phyloP scores from a whole-genome alignment of 2,329 filamentous ascomycete genomes.

The Elsinoe necatrix region DNA sequence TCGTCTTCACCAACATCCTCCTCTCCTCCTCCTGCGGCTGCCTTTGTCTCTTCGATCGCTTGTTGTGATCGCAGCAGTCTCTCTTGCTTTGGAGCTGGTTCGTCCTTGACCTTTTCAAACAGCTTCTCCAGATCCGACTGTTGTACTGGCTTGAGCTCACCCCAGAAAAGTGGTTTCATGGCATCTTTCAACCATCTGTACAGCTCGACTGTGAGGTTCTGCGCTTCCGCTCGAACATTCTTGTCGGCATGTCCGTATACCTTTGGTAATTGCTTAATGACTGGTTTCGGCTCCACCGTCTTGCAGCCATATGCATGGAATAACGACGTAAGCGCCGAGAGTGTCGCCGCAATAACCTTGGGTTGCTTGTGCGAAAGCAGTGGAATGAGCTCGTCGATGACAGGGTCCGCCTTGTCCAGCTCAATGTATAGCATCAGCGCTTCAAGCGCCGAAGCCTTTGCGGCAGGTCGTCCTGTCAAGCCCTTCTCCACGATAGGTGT shows the following conservation, averaged over 20 bases:
- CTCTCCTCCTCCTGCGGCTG: slow-evolving; percentile 47
- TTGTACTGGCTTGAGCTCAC: slow-evolving; percentile 87
- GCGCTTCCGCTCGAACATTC: slow-evolving; percentile 90
- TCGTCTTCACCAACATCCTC: slow-evolving; percentile 39
- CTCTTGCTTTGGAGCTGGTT: slow-evolving; percentile 81
- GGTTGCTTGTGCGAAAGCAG: slow-evolving; percentile 80
- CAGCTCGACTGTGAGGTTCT: slow-evolving; percentile 82
- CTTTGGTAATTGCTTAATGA: slow-evolving; percentile 80
- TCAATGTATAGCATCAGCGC: slow-evolving; percentile 83
- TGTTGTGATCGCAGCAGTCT: slow-evolving; percentile 82
- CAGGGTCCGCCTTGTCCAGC: slow-evolving; percentile 71
- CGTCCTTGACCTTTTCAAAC: slow-evolving; percentile 87
- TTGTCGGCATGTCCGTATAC: slow-evolving; percentile 95
- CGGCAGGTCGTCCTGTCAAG: slow-evolving; percentile 77
- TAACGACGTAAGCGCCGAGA: slow-evolving; percentile 70
- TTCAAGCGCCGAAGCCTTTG: slow-evolving; percentile 79
- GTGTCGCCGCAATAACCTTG: slow-evolving; percentile 70
- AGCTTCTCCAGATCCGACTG: slow-evolving; percentile 88
- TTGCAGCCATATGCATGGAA: slow-evolving; percentile 95
- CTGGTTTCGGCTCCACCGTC: slow-evolving; percentile 82
- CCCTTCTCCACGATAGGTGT: slow-evolving; percentile 83
- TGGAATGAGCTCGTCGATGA: slow-evolving; percentile 85
- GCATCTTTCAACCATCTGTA: slow-evolving; percentile 96
- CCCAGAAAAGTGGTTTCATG: slow-evolving; percentile 98
- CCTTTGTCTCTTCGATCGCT: slow-evolving; percentile 65